phyloP scores from a whole-genome alignment of 345 rosid genomes.

The Linum tenue region DNA sequence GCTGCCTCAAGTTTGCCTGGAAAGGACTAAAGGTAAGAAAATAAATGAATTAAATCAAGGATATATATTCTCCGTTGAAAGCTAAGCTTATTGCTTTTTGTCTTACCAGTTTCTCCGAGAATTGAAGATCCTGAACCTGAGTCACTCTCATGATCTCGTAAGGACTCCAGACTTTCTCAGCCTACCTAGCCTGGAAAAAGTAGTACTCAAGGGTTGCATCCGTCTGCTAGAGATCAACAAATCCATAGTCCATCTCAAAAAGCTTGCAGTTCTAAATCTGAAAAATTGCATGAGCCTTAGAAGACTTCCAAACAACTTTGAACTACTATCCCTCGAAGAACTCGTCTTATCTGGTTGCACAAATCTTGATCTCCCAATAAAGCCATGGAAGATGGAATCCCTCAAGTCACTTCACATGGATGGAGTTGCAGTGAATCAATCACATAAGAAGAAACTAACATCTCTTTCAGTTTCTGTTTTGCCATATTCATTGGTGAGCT shows the following conservation, averaged over 20 bases:
- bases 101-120: conserved; percentile 9
- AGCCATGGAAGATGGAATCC: not conserved
- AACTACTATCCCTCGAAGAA: not conserved
- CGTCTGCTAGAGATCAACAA: conserved; percentile 10
- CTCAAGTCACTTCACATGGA: conserved; percentile 7
- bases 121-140: conserved; percentile 14
- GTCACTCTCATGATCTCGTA: conserved; percentile 9
- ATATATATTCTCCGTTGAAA: too few relatives aligned
- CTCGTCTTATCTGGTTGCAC: not conserved
- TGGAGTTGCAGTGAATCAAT: not conserved
- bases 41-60: too few relatives aligned
- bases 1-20: conserved; percentile 4
- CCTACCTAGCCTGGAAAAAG: conserved; percentile 11
- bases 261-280: conserved; percentile 10
- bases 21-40: not conserved
- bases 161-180: conserved; percentile 16
- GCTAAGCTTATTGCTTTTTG: not conserved
- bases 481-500: not conserved
- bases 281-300: conserved; percentile 2
- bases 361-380: not conserved
- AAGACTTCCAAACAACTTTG: not conserved
- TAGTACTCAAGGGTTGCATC: conserved; percentile 20
- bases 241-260: conserved; percentile 8
- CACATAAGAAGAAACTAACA: not conserved
- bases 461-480: not conserved